Percentiles rank a stretch among this genome's conserved stretches.
These are phyloP conservation scores for Hemileia vastatrix DNA, from an alignment of 1,284 basidiomycete genomes.

Conservation along the genomic window DNA sequence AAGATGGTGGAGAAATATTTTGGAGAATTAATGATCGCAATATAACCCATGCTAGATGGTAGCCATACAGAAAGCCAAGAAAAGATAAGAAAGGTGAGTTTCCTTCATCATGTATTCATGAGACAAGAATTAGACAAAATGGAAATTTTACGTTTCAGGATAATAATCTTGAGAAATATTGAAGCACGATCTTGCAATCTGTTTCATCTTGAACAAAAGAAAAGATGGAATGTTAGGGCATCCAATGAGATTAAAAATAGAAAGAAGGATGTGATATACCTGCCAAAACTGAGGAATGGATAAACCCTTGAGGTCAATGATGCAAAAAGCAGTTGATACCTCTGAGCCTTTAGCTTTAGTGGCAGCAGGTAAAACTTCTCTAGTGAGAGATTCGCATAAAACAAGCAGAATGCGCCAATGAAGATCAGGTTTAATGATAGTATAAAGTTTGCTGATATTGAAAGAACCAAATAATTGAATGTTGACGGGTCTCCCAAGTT, in stretches of 20 bases:
- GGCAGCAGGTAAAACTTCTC: slow-evolving; percentile 25
- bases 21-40: slow-evolving; percentile 20
- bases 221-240: neutral
- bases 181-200: slow-evolving; percentile 22
- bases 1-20: slow-evolving; percentile 19
- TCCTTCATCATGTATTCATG: neutral
- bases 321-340: slow-evolving; percentile 23
- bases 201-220: slow-evolving; percentile 18
- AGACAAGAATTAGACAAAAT: neutral
- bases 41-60: slow-evolving; percentile 19
- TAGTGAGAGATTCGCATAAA: slow-evolving; percentile 25
- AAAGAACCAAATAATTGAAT: slow-evolving; percentile 25
- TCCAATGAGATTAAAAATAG: neutral
- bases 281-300: slow-evolving; percentile 24
- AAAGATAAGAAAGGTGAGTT: neutral
- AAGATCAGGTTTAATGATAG: slow-evolving; percentile 17
- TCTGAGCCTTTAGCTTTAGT: slow-evolving; percentile 3
- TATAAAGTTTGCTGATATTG: slow-evolving; percentile 22
- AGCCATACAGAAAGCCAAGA: neutral
- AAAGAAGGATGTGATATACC: slow-evolving; percentile 1
- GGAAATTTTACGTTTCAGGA: slow-evolving; percentile 16
- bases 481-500: slow-evolving; percentile 23
- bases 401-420: slow-evolving; percentile 22
- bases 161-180: slow-evolving; percentile 26
- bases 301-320: slow-evolving; percentile 26